Percentiles rank a stretch among this genome's conserved stretches.
These are phyloP conservation scores for Ramaria sp. DNA, from an alignment of 768 basidiomycete species.

Conservation along the genomic window DNA sequence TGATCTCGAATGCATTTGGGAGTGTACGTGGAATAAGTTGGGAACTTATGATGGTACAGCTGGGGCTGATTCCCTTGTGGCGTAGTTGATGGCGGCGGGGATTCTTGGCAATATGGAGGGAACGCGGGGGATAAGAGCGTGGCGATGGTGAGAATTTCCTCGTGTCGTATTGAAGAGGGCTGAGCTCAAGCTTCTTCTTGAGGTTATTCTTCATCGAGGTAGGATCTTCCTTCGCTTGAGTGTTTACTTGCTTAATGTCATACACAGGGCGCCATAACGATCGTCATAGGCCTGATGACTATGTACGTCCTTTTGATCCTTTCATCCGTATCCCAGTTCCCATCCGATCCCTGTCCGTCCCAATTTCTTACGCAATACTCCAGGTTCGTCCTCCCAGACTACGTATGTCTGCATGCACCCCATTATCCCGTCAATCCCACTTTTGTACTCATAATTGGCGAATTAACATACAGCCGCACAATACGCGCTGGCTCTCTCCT, in stretches of 20 bases:
- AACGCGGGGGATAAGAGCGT: constrained; percentile 51
- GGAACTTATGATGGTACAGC: background rate
- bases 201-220: constrained; percentile 70
- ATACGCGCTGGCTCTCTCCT: constrained; percentile 47
- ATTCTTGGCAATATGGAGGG: constrained; percentile 64
- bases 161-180: background rate
- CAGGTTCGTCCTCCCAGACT: constrained; percentile 5
- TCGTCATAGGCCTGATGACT: constrained; percentile 42
- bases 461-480: constrained; percentile 20
- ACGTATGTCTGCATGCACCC: background rate
- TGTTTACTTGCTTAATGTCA: constrained; percentile 15
- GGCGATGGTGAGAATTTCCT: constrained; percentile 46
- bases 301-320: constrained; percentile 30
- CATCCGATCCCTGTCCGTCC: too few species aligned
- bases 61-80: background rate
- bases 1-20: constrained; percentile 61
- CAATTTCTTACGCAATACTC: background rate
- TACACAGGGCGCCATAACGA: constrained; percentile 49
- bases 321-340: background rate
- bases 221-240: constrained; percentile 4
- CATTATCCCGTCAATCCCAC: too few species aligned
- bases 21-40: constrained; percentile 28
- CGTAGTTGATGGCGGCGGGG: constrained; percentile 61
- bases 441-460: background rate
- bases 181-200: background rate